Conservation (phyloP, 805 yeast genomes). For the Yarrowia sp. region DNA sequence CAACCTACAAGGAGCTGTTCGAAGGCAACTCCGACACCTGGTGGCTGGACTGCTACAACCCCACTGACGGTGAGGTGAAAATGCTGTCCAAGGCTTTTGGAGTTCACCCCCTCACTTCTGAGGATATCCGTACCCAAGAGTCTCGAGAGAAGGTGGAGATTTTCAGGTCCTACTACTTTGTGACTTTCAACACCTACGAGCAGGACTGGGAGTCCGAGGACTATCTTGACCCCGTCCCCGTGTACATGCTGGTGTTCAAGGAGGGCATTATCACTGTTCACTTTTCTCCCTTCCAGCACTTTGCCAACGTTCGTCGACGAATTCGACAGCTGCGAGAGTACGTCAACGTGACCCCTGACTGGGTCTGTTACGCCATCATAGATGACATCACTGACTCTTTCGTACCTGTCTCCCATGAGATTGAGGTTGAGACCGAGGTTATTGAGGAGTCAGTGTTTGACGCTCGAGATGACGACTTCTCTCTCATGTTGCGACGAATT, state of each 20-base stretch:
- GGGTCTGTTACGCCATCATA: constrained; percentile 63
- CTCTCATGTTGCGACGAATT: constrained; percentile 69
- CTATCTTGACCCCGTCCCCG: constrained; percentile 60
- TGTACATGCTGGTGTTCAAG: constrained; percentile 58
- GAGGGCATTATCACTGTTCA: constrained; percentile 61
- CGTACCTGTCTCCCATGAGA: constrained; percentile 56
- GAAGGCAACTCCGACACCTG: constrained; percentile 84
- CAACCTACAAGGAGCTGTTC: constrained; percentile 66
- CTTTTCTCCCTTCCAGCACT: constrained; percentile 56
- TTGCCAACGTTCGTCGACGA: constrained; percentile 60
- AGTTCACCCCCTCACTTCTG: constrained; percentile 95
- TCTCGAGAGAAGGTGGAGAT: constrained; percentile 95
- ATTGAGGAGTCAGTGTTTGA: constrained; percentile 80
- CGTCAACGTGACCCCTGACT: constrained; percentile 57
- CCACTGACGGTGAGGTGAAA: constrained; percentile 94
- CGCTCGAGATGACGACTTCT: constrained; percentile 69
- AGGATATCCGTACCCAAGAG: constrained; percentile 95
- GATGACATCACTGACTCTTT: constrained; percentile 66
- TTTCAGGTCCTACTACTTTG: constrained; percentile 85
- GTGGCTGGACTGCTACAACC: constrained; percentile 95
- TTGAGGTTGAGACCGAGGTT: constrained; percentile 62
- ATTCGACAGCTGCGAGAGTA: constrained; percentile 61
- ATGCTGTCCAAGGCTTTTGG: constrained; percentile 90
- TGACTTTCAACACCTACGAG: constrained; percentile 95
- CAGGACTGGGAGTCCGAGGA: constrained; percentile 78